Base-by-base conservation (phyloP, 345 rosid genomes). In the Combretum micranthum region DNA sequence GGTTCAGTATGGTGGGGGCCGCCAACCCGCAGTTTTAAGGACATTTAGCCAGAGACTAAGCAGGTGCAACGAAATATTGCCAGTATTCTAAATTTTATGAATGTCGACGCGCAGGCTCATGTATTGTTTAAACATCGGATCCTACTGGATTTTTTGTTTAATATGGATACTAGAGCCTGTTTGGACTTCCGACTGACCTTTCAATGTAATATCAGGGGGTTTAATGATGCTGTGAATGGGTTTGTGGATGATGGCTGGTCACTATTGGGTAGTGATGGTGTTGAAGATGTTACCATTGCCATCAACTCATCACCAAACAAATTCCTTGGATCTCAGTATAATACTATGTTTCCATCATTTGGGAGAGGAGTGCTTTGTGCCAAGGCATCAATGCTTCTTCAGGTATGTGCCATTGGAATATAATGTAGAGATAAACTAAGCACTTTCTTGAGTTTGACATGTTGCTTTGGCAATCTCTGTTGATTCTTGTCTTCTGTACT, bases 161-260 rank as follows among this genome's bases (percentile, higher is more conserved):
- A 7, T 4, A 32, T 32, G 39, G 39, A 32, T 32, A 32, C 9
- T 32, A 5, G 39, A 32, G 39, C 39, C 39, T 32, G 39, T 4
- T 32, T 32, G 9, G 6, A 1, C 10, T 1, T 32, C 9, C 39
- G 10, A 32, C 39, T 32, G 39, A 32, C 10, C 9, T 11, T 32
- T 32, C 0, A 32, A 32, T 32, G 9, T 32, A 7, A 32, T 60
- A 46, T 42, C 71, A 92, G 96, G 88, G 95, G 98, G 20, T 92
- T 92, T 77, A 92, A 92, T 68, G 98, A 88, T 71, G 96, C 96
- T 59, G 85, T 92, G 47, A 86, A 86, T 69, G 90, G 98, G 44
- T 92, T 88, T 83, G 77, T 60, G 37, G 98, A 92, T 76, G 96
- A 88, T 62, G 96, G 98, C 44, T 92, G 98, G 96, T 81, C 98